A percentile compares a stretch with the other conserved stretches of the same genome.
Evolutionary conservation across 495 filamentous ascomycete genomes (phyloP).

Genomic region (Aspergillus heteromorphus): DNA sequence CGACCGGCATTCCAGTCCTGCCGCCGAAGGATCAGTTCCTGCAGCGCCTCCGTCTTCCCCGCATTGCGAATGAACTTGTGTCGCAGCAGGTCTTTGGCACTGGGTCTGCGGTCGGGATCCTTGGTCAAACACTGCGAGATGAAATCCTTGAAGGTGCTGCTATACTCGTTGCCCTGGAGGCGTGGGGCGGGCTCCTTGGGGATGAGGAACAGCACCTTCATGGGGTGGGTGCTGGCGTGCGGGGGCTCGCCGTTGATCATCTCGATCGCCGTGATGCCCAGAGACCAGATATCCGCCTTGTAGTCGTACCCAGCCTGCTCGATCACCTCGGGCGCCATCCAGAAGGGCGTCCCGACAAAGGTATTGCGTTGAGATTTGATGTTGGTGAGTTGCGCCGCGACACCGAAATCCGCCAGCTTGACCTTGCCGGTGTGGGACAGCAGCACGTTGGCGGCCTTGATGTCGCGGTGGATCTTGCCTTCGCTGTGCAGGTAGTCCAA

Average conservation of each 20-base stretch:
- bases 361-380: constrained; percentile 98
- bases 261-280: constrained; percentile 95
- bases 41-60: constrained; percentile 74
- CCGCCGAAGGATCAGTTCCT: constrained; percentile 82
- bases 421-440: constrained; percentile 85
- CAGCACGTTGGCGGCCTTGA: constrained; percentile 93
- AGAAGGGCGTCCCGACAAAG: constrained; percentile 98
- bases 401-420: constrained; percentile 96
- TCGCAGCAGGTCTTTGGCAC: constrained; percentile 82
- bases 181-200: constrained; percentile 84
- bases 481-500: constrained; percentile 91
- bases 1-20: constrained; percentile 70
- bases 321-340: constrained; percentile 99
- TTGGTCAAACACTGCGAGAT: constrained; percentile 84
- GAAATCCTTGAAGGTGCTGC: constrained; percentile 90
- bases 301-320: constrained; percentile 95
- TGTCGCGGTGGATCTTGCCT: constrained; percentile 95
- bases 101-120: constrained; percentile 75
- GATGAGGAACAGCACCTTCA: constrained; percentile 98
- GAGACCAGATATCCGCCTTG: constrained; percentile 96
- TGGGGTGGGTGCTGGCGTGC: constrained; percentile 84
- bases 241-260: constrained; percentile 90
- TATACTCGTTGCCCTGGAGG: constrained; percentile 79
- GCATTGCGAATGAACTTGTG: constrained; percentile 86
- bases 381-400: constrained; percentile 92